Base-by-base conservation (phyloP, 2,329 filamentous ascomycete genomes). In the Cytospora piceae region DNA sequence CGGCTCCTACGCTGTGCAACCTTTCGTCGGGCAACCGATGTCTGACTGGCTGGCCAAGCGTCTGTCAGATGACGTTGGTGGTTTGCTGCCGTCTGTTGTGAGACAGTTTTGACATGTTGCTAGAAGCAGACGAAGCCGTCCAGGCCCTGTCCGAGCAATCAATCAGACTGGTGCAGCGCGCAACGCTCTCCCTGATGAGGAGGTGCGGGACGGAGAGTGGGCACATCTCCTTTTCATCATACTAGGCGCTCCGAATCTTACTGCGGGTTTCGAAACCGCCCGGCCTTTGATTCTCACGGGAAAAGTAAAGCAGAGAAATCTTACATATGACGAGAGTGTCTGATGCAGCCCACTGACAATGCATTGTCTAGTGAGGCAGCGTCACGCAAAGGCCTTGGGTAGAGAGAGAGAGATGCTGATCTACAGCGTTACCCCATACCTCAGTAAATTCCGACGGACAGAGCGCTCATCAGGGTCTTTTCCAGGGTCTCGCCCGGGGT, bases 41-140 rank as follows among this genome's bases (percentile, higher is more conserved):
- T 46, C 37, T 52, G 39, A 37, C 31, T 51, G 55, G 55, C 46
- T 49, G 37, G 59, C 51, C 46, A 60, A 60, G 27, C 22, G 37
- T 39, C 39, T 52, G 15, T 42, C 32, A 32, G n/a, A 6, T 27
- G 27, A 54, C 55, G 34, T 17, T 59, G 34, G 27, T 39, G 52
- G 29, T 53, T 64, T 55, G 34, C 27, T 51, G 60, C 59, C 61
- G 52, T 64, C 52, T 57, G 64, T 57, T 31, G 65, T 57, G 61
- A 56, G 57, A 60, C 61, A 49, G 32, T 57, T 53, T 67, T 61
- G 61, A 53, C 57, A 64, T 64, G 60, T 56, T 58, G 49, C 49
- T 29, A 54, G 4, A 20, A 42, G 60, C 46, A 27, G 60, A 39
- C 27, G 29, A 55, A 34, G 11, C 37, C 11, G 37, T 32, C 59